These are phyloP conservation scores for Metschnikowia continentalis DNA, from an alignment of 805 yeast species.

Conservation along the genomic window DNA sequence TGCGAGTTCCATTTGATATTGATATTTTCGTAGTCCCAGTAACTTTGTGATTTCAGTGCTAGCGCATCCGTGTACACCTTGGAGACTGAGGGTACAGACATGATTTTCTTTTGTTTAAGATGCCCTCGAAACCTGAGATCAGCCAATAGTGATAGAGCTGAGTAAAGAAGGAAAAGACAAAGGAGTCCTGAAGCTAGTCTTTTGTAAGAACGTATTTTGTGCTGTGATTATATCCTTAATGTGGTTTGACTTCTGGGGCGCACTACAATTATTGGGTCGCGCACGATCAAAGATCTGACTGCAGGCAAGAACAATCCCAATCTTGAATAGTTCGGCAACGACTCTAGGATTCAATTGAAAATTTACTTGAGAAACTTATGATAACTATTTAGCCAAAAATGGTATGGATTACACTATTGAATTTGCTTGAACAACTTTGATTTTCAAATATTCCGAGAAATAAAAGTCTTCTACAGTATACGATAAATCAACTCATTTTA, in stretches of 20 bases:
- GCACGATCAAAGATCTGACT: not conserved
- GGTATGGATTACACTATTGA: too few relatives aligned
- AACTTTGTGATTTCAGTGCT: slow-evolving; percentile 66
- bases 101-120: not conserved
- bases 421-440: too few relatives aligned
- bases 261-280: not conserved
- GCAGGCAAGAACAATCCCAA: not conserved
- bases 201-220: not conserved
- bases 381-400: too few relatives aligned
- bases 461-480: too few relatives aligned
- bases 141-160: not conserved
- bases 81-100: slow-evolving; percentile 50
- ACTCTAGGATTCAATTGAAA: too few relatives aligned
- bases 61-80: slow-evolving; percentile 82
- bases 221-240: not conserved
- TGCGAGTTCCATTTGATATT: slow-evolving; percentile 81
- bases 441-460: too few relatives aligned
- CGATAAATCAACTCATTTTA: too few relatives aligned
- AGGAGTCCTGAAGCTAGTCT: not conserved
- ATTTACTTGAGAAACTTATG: too few relatives aligned
- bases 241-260: not conserved
- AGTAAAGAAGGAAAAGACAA: not conserved
- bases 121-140: not conserved
- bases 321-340: too few relatives aligned
- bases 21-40: slow-evolving; percentile 75